phyloP scores from a whole-genome alignment of 163 green algal genomes.

The Botryococcus braunii region DNA sequence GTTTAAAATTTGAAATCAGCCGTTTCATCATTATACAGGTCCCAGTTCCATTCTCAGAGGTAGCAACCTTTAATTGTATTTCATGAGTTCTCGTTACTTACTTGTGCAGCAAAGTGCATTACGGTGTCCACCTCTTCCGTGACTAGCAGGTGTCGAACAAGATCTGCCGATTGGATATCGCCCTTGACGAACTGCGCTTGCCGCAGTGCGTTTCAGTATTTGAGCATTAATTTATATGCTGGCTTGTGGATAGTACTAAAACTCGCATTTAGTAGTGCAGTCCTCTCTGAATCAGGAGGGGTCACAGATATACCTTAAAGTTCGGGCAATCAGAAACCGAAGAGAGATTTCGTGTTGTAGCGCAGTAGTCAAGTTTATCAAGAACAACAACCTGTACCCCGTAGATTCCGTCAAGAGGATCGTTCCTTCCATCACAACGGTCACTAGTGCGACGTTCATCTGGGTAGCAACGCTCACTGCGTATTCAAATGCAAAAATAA shows the following conservation, averaged over 20 bases:
- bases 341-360: slow-evolving; percentile 74
- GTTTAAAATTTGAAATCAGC: too few relatives aligned
- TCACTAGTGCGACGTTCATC: too few relatives aligned
- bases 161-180: slow-evolving; percentile 83
- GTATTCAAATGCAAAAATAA: too few relatives aligned
- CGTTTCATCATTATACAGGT: too few relatives aligned
- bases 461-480: too few relatives aligned
- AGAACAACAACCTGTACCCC: slow-evolving; percentile 73
- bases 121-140: slow-evolving; percentile 91
- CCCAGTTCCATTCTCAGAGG: too few relatives aligned
- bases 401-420: too few relatives aligned
- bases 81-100: too few relatives aligned
- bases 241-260: neutral
- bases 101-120: slow-evolving; percentile 97
- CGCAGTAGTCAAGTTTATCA: slow-evolving; percentile 97
- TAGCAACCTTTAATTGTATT: too few relatives aligned
- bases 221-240: neutral
- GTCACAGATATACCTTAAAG: slow-evolving; percentile 80
- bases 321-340: slow-evolving; percentile 50
- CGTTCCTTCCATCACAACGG: too few relatives aligned
- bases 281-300: too few relatives aligned
- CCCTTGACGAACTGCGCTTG: slow-evolving; percentile 34
- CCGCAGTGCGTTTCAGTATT: neutral
- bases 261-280: neutral
- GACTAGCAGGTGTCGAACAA: slow-evolving; percentile 78